Base-by-base conservation (phyloP, 2,329 filamentous ascomycete genomes). In the Cercospora brassicicola region DNA sequence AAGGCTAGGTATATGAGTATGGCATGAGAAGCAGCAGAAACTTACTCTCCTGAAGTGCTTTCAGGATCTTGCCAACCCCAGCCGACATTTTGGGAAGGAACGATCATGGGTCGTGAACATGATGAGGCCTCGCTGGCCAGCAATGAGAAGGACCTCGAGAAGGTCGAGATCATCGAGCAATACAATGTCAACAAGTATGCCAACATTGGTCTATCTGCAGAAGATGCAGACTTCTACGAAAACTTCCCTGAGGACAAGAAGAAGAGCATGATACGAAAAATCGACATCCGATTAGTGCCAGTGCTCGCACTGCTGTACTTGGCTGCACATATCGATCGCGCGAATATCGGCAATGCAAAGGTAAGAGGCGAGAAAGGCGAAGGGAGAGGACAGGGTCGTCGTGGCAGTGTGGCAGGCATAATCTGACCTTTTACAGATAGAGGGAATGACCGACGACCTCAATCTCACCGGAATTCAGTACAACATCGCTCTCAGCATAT, bases 401-500 rank as follows among this genome's bases (percentile, higher is more conserved):
- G 23, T 23, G 23, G 23, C 23, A 23, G 23, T 23, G 23, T 23
- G 23, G 23, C 23, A 23, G 23, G 23, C 23, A 23, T 23, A 23
- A 23, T 23, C 23, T 23, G 23, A 23, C 23, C 23, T 23, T 23
- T 23, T 23, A 23, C 23, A 23, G 23, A 23, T 23, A 23, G 23
- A 23, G 13, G 36, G 36, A 8, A 39, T 39, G 36, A 39, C 36
- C 36, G 36, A 39, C 13, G 36, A 39, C 6, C 36, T 39, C 6
- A 39, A 39, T 15, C 36, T 39, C 13, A 39, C 36, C 2, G 36
- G 36, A 2, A 39, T 39, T 8, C 67, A 79, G 64, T 81, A 79
- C 74, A 81, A 80, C 67, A 74, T 77, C 63, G 77, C 78, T 1
- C 69, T 81, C 28, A 77, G 76, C 13, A 73, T 80, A 60, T 82